Conservation (phyloP, 495 filamentous ascomycete genomes). For the Cladorrhinum samala region DNA sequence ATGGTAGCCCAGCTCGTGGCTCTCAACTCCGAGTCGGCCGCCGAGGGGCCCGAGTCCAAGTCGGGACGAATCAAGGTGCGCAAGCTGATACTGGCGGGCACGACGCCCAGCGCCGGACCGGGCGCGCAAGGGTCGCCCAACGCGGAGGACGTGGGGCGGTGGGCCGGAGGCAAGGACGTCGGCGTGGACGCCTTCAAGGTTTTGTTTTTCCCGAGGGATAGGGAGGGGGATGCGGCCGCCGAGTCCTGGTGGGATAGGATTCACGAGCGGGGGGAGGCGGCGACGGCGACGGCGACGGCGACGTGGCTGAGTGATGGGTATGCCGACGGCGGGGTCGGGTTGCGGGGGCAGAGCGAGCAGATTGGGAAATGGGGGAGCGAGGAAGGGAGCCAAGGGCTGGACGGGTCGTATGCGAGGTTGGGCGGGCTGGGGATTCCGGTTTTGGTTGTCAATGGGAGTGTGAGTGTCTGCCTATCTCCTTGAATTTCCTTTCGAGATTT, state of each 20-base stretch:
- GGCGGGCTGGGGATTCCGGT: slow-evolving; percentile 26
- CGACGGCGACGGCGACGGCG: slow-evolving; percentile 7
- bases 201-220: slow-evolving; percentile 14
- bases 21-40: slow-evolving; percentile 11
- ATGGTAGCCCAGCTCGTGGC: slow-evolving; percentile 25
- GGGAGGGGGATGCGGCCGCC: slow-evolving; percentile 6
- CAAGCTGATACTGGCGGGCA: slow-evolving; percentile 22
- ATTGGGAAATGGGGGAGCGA: slow-evolving; percentile 1
- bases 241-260: slow-evolving; percentile 19
- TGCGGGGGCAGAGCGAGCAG: slow-evolving; percentile 12
- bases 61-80: slow-evolving; percentile 11
- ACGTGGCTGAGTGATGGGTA: slow-evolving; percentile 13
- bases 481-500: background rate
- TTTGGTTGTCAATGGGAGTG: slow-evolving; percentile 28
- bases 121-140: slow-evolving; percentile 17
- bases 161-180: slow-evolving; percentile 9
- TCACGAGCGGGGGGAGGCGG: slow-evolving; percentile 14
- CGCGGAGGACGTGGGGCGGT: slow-evolving; percentile 7
- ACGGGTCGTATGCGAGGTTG: slow-evolving; percentile 24
- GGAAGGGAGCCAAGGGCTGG: slow-evolving; percentile 3
- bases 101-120: slow-evolving; percentile 14
- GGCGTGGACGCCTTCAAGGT: slow-evolving; percentile 16
- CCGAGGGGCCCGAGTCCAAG: no score
- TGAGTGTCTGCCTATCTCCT: no score
- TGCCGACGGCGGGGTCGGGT: slow-evolving; percentile 9